A percentile compares a stretch with the other conserved stretches of the same genome.
phyloP scores from a whole-genome alignment of 257 asterid species.

The Capsicum rhomboideum region DNA sequence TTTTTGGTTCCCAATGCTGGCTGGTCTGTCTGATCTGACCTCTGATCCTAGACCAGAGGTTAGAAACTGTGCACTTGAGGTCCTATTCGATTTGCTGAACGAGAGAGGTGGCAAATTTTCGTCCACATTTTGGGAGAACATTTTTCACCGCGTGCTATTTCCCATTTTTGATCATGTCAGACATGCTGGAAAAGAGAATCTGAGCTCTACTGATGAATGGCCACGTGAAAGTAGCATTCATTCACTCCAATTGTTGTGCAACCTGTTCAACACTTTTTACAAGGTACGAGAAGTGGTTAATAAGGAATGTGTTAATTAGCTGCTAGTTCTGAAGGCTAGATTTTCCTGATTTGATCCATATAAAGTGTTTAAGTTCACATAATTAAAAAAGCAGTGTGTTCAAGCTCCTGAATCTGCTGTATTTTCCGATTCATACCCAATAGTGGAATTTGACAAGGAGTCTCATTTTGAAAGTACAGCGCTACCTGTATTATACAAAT shows the following conservation, averaged over 20 bases:
- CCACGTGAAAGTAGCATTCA: slow-evolving; percentile 86
- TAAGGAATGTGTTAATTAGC: neutral
- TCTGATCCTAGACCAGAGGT: slow-evolving; percentile 96
- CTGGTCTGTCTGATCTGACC: slow-evolving; percentile 96
- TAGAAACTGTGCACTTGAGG: slow-evolving; percentile 97
- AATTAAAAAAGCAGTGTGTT: neutral
- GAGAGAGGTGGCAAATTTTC: slow-evolving; percentile 99
- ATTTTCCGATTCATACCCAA: neutral
- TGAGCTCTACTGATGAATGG: slow-evolving; percentile 63
- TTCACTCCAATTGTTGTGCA: slow-evolving; percentile 88
- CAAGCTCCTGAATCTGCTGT: neutral
- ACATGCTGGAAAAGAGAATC: slow-evolving; percentile 74
- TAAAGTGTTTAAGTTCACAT: neutral
- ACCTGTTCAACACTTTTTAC: slow-evolving; percentile 95
- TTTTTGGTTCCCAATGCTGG: slow-evolving; percentile 99
- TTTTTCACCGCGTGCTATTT: slow-evolving; percentile 81
- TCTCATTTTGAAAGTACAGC: neutral
- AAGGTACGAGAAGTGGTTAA: slow-evolving; percentile 45
- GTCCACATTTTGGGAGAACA: slow-evolving; percentile 88
- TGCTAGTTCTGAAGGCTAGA: neutral
- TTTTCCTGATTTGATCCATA: neutral
- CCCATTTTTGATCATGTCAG: slow-evolving; percentile 96
- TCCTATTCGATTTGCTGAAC: slow-evolving; percentile 89
- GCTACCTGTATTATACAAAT: neutral
- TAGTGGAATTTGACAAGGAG: neutral